Percentiles rank a stretch among this genome's conserved stretches.
These are phyloP conservation scores for Cucurbita argyrosperma DNA, from an alignment of 306 rosid species.

Conservation along the genomic window DNA sequence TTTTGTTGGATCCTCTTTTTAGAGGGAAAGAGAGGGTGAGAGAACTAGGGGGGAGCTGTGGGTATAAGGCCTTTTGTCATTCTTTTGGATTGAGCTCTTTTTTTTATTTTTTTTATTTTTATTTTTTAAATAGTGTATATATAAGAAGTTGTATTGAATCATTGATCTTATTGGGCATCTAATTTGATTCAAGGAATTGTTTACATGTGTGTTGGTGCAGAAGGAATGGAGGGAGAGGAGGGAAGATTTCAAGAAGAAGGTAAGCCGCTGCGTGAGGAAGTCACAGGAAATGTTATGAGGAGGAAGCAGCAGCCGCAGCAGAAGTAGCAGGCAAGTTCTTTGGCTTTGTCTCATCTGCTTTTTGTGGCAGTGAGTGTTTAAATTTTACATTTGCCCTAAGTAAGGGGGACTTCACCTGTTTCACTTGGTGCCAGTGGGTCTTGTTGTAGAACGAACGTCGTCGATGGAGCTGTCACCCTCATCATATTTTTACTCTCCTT, in stretches of 20 bases:
- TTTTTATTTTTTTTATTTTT: no score
- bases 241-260: conserved; percentile 94
- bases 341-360: neutral
- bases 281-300: conserved; percentile 62
- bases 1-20: neutral
- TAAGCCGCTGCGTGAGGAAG: conserved; percentile 83
- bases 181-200: neutral
- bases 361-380: conserved; percentile 4
- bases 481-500: neutral
- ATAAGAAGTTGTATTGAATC: no score
- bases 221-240: conserved; percentile 91
- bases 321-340: neutral
- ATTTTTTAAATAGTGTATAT: no score
- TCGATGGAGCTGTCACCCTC: conserved; percentile 6
- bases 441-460: neutral
- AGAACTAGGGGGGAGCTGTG: neutral
- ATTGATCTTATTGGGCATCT: neutral
- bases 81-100: neutral
- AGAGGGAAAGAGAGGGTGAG: neutral
- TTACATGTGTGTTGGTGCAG: conserved; percentile 23
- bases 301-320: neutral
- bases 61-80: neutral
- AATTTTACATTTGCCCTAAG: neutral
- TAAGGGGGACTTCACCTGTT: neutral
- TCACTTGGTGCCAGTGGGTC: neutral